A percentile compares a stretch with the other conserved stretches of the same genome.
phyloP scores from a whole-genome alignment of 2,329 filamentous ascomycete genomes.

The Neofusicoccum parvum region DNA sequence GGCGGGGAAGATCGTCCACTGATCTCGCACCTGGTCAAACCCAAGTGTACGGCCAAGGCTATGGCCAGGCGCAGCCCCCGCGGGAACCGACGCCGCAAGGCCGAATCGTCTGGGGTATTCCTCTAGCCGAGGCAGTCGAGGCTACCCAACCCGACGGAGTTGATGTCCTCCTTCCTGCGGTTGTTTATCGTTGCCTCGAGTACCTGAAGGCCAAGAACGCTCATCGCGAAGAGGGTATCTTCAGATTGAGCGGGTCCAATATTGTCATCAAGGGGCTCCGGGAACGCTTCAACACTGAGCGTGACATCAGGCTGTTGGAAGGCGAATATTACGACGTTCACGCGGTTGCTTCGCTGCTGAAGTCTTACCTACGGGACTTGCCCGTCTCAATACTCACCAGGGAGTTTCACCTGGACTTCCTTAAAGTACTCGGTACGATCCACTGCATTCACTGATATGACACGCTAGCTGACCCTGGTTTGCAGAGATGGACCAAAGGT shows the following conservation, averaged over 20 bases:
- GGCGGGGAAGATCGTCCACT: conserved; percentile 67
- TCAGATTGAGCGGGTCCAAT: conserved; percentile 95
- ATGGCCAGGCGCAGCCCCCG: neutral
- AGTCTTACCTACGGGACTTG: conserved; percentile 89
- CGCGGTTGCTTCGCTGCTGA: conserved; percentile 89
- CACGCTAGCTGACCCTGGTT: conserved; percentile 28
- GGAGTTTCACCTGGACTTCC: conserved; percentile 86
- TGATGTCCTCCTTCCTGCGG: conserved; percentile 78
- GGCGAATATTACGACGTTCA: conserved; percentile 93
- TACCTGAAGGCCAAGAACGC: conserved; percentile 85
- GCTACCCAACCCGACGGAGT: conserved; percentile 74
- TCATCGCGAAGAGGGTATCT: conserved; percentile 87
- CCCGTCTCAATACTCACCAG: conserved; percentile 88
- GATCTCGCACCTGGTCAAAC: conserved; percentile 53
- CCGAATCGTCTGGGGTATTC: conserved; percentile 70
- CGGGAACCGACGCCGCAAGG: conserved; percentile 25
- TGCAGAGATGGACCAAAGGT: conserved; percentile 69
- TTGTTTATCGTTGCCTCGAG: conserved; percentile 93
- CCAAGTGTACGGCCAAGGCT: neutral
- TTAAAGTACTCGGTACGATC: conserved; percentile 68
- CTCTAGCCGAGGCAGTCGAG: conserved; percentile 82
- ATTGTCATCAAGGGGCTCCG: conserved; percentile 87
- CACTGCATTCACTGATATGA: neutral
- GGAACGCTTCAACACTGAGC: conserved; percentile 90
- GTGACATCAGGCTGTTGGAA: conserved; percentile 86